Evolutionary conservation across 2,329 filamentous ascomycete species (phyloP).

Genomic region (Aurifilum marmelostoma): DNA sequence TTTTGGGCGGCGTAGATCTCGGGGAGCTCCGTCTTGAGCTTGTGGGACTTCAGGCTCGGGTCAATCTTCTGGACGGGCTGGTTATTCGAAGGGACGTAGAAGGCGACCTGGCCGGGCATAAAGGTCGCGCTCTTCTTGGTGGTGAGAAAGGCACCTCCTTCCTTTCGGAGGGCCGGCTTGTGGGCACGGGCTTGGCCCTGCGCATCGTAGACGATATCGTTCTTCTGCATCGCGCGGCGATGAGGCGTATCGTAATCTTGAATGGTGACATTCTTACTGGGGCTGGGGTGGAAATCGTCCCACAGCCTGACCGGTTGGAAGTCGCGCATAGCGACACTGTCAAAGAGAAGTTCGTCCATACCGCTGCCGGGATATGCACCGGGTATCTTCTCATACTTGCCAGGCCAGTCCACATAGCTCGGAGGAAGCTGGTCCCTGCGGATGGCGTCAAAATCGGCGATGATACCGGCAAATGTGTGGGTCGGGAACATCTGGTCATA

Average conservation of each 20-base stretch:
- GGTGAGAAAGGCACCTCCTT: background rate
- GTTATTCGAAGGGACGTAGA: conserved; percentile 24
- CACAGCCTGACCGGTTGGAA: conserved; percentile 24
- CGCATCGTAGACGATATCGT: conserved; percentile 17
- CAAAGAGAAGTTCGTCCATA: conserved; percentile 28
- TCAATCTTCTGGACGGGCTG: conserved; percentile 18
- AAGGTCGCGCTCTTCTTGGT: conserved; percentile 9
- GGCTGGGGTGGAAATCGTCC: conserved; percentile 28
- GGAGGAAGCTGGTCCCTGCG: conserved; percentile 38
- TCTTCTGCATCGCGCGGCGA: conserved; percentile 23
- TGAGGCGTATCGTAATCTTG: conserved; percentile 21
- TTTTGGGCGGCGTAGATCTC: conserved; percentile 4
- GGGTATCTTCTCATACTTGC: conserved; percentile 31
- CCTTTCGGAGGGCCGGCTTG: conserved; percentile 17
- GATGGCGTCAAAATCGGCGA: conserved; percentile 40
- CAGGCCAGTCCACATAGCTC: conserved; percentile 36
- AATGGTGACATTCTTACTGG: conserved; percentile 23
- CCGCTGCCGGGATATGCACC: conserved; percentile 35
- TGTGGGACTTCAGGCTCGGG: background rate
- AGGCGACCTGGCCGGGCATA: conserved; percentile 9
- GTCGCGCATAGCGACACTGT: conserved; percentile 33
- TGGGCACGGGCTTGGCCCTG: conserved; percentile 14
- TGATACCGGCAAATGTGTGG: conserved; percentile 31
- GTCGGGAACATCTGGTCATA: conserved; percentile 30
- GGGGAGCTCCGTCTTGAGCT: background rate